Evolutionary conservation across 2,329 filamentous ascomycete genomes (phyloP), one percentile per base, ranked within the genome.

Genomic region (Fusarium udum): DNA sequence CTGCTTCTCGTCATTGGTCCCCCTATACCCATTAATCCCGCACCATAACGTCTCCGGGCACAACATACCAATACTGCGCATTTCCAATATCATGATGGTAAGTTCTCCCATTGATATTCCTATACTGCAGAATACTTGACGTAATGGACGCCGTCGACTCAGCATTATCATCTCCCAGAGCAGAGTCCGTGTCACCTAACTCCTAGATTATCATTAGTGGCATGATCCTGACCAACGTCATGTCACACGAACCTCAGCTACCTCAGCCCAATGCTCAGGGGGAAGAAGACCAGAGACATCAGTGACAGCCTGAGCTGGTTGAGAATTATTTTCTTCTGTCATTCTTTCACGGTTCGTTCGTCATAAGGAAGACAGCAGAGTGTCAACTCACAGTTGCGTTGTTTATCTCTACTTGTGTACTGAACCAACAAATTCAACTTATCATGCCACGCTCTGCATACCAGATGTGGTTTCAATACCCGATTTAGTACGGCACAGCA

Each of bases 41-140:
- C 2, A 24, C 48, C 4, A 4, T 9, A 3, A 2, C 22, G 1
- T 6, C 4, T 13, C 4, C 7, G 0, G 4, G n/a, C 0, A 32
- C 0, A 32, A 52, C 68, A 1, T n/a, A 72, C 71, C 72, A 74
- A 3, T 74, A 74, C 22, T 74, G 71, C 0, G 72, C 72, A 14
- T 67, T 67, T 0, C 72, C 68, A 8, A 74, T 67, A 16, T 74
- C 71, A 6, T 49, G 61, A 9, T 74, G 71, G 15, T 74, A 74
- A 0, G 64, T 69, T 7, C 71, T 63, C 2, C 71, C 72, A 10
- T 56, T 59, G 26, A 74, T 66, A 1, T 71, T 74, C 14, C 71
- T 69, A 18, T 74, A 74, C n/a, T 74, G 3, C 1, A 74, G 56
- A 9, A 74, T 74, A 13, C 71, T 74, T 1, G 71, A 74, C 0